Conservation (phyloP, 2,329 filamentous ascomycete species). For the Tolypocladium sp. region DNA sequence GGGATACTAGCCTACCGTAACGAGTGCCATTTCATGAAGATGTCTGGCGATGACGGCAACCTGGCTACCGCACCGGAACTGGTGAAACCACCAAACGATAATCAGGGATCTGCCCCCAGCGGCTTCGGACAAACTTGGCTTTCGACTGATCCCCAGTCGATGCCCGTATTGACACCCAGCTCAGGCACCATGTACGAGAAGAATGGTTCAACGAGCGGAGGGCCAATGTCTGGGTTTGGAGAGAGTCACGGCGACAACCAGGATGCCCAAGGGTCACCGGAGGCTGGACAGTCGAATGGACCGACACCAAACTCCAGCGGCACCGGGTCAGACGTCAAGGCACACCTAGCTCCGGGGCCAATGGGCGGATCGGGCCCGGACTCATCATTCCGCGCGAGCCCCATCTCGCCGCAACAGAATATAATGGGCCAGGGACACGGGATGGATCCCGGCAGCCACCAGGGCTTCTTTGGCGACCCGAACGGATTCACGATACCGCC, state of each 20-base stretch:
- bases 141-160: conserved; percentile 23
- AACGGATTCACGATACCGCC: conserved; percentile 24
- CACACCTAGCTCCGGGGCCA: conserved; percentile 17
- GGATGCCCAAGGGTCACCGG: conserved; percentile 39
- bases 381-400: conserved; percentile 43
- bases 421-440: conserved; percentile 26
- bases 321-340: conserved; percentile 18
- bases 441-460: conserved; percentile 21
- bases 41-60: conserved; percentile 29
- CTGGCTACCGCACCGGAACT: conserved; percentile 28
- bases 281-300: conserved; percentile 40
- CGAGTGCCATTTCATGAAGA: conserved; percentile 34
- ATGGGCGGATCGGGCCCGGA: conserved; percentile 28
- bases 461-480: conserved; percentile 29
- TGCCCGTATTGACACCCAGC: conserved; percentile 26
- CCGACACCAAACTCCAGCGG: conserved; percentile 51
- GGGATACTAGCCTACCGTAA: conserved; percentile 36
- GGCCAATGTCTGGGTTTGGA: conserved; percentile 26
- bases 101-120: conserved; percentile 11
- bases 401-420: conserved; percentile 35
- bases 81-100: conserved; percentile 22
- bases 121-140: conserved; percentile 28
- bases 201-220: conserved; percentile 13
- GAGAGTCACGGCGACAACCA: conserved; percentile 35
- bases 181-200: conserved; percentile 25